phyloP scores from a whole-genome alignment of 2,329 filamentous ascomycete species.

The Arthrobotrys sphaeroides region DNA sequence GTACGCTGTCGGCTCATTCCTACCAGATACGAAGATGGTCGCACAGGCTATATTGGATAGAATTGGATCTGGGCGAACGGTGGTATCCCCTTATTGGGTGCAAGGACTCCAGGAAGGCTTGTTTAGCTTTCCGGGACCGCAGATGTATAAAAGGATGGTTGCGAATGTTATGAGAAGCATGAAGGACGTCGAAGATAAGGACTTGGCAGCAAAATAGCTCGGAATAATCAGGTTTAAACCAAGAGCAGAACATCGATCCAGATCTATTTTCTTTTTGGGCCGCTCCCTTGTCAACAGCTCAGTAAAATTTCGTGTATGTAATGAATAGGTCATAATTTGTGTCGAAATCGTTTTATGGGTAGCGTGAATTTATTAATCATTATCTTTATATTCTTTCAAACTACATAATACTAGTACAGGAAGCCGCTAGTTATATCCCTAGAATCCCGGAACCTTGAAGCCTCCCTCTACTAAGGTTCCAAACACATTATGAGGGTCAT shows the following conservation, averaged over 20 bases:
- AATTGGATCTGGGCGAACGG: slow-evolving; percentile 14
- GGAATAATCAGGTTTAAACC: too few relatives aligned
- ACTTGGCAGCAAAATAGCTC: background rate
- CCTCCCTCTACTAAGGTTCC: slow-evolving; percentile 59
- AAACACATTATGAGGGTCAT: slow-evolving; percentile 58
- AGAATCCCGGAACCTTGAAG: slow-evolving; percentile 58
- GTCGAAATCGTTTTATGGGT: too few relatives aligned
- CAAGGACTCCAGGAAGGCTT: slow-evolving; percentile 27
- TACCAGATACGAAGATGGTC: slow-evolving; percentile 27
- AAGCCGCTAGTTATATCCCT: too few relatives aligned
- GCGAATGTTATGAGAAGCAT: slow-evolving; percentile 22
- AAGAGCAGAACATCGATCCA: too few relatives aligned
- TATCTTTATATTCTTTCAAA: too few relatives aligned
- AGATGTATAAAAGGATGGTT: slow-evolving; percentile 31
- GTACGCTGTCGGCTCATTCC: background rate
- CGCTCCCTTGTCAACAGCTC: too few relatives aligned
- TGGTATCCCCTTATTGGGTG: slow-evolving; percentile 36
- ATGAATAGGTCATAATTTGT: too few relatives aligned
- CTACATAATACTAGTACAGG: too few relatives aligned
- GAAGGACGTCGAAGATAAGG: slow-evolving; percentile 27
- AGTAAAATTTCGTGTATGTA: too few relatives aligned
- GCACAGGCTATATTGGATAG: slow-evolving; percentile 39
- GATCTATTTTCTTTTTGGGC: too few relatives aligned
- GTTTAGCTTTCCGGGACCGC: slow-evolving; percentile 10
- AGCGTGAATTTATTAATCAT: too few relatives aligned